Percentiles rank a stretch among this genome's conserved stretches.
Conservation (phyloP, 192 early-diverging fungal species). For the Rhizoclosmatium sp. region DNA sequence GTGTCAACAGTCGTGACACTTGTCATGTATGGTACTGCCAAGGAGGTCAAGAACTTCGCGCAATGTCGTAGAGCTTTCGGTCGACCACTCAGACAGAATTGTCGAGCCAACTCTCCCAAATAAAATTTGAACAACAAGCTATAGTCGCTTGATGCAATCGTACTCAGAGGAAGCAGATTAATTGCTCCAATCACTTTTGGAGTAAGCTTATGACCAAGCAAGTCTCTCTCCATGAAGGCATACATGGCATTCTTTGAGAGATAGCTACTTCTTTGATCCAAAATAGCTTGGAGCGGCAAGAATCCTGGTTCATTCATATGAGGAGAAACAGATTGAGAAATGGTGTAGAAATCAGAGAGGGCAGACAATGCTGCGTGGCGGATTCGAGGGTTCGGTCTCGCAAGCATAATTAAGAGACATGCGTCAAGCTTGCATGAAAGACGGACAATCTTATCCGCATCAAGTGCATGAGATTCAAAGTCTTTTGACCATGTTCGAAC, state of each 20-base stretch:
- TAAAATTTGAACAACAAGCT: slow-evolving; percentile 53
- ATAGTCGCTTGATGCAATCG: slow-evolving; percentile 49
- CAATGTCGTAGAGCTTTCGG: slow-evolving; percentile 54
- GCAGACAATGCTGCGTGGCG: slow-evolving; percentile 48
- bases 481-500: slow-evolving; percentile 51
- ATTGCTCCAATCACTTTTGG: slow-evolving; percentile 45
- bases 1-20: slow-evolving; percentile 42
- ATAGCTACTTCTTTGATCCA: slow-evolving; percentile 37
- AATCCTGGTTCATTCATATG: slow-evolving; percentile 39
- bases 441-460: slow-evolving; percentile 46
- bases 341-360: slow-evolving; percentile 52
- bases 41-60: slow-evolving; percentile 52
- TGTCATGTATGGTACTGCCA: slow-evolving; percentile 52
- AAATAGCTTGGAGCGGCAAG: slow-evolving; percentile 52
- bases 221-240: slow-evolving; percentile 54
- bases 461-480: slow-evolving; percentile 16
- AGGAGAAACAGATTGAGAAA: slow-evolving; percentile 42
- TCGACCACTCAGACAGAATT: slow-evolving; percentile 50
- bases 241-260: slow-evolving; percentile 52
- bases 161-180: slow-evolving; percentile 41
- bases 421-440: slow-evolving; percentile 62
- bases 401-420: slow-evolving; percentile 50
- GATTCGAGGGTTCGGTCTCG: slow-evolving; percentile 53
- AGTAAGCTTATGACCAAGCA: slow-evolving; percentile 43
- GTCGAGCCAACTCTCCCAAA: slow-evolving; percentile 52